Evolutionary conservation across 2,329 filamentous ascomycete genomes (phyloP).

Genomic region (Chaetomium strumarium): DNA sequence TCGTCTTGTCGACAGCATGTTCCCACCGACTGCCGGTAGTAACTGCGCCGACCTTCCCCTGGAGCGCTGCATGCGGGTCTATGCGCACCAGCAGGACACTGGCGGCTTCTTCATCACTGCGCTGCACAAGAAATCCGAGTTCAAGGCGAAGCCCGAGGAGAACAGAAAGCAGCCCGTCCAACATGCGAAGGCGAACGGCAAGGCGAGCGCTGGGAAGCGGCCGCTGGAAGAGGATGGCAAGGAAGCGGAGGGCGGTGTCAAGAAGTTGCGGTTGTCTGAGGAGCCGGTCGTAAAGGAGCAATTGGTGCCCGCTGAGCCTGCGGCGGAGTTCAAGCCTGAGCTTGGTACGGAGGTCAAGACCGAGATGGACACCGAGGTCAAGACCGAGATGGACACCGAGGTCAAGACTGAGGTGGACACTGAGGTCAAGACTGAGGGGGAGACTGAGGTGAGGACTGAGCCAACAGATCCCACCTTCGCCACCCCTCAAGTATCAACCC

Average conservation of each 20-base stretch:
- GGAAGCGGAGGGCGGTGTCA: conserved; percentile 32
- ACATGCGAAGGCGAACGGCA: conserved; percentile 18
- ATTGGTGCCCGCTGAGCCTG: conserved; percentile 3
- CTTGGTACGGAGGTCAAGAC: conserved; percentile 11
- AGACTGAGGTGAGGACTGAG: conserved; percentile 8
- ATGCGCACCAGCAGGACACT: conserved; percentile 92
- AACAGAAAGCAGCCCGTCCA: conserved; percentile 36
- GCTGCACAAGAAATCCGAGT: conserved; percentile 83
- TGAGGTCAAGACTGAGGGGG: conserved; percentile 14
- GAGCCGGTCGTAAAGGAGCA: conserved; percentile 15
- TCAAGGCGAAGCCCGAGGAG: conserved; percentile 68
- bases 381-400: conserved; percentile 11
- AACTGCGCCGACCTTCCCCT: conserved; percentile 64
- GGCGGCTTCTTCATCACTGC: conserved; percentile 97
- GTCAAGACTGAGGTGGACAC: conserved; percentile 14
- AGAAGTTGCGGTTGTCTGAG: conserved; percentile 38
- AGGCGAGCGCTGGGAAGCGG: conserved; percentile 31
- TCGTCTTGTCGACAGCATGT: conserved; percentile 75
- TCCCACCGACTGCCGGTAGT: conserved; percentile 54
- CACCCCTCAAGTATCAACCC: conserved; percentile 23
- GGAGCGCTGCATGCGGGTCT: conserved; percentile 87
- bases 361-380: conserved; percentile 11
- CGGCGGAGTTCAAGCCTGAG: conserved; percentile 1
- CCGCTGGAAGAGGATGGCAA: conserved; percentile 28
- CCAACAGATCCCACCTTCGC: conserved; percentile 11